Conservation (phyloP, 805 yeast genomes). For the Candida krabiensis region DNA sequence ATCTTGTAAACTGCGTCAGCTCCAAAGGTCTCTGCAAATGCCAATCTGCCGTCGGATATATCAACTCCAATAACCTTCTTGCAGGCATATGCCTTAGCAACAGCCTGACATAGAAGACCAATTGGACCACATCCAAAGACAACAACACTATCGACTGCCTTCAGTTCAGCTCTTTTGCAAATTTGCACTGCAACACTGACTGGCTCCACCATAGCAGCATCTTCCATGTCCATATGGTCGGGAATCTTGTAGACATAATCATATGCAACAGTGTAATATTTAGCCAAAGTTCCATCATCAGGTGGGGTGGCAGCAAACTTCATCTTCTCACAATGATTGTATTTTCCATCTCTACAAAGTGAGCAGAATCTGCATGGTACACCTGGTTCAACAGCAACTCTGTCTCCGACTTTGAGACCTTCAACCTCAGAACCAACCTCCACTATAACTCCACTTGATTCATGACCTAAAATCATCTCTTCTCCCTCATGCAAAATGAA, state of each 20-base stretch:
- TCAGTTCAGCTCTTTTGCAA: slow-evolving; percentile 56
- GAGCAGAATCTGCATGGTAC: slow-evolving; percentile 74
- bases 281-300: slow-evolving; percentile 75
- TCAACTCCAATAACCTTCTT: slow-evolving; percentile 68
- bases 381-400: slow-evolving; percentile 89
- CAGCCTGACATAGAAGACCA: slow-evolving; percentile 72
- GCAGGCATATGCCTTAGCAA: slow-evolving; percentile 77
- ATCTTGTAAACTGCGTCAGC: slow-evolving; percentile 59
- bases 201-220: slow-evolving; percentile 89
- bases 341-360: slow-evolving; percentile 73
- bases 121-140: slow-evolving; percentile 92
- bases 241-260: slow-evolving; percentile 83
- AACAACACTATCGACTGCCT: slow-evolving; percentile 65
- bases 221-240: slow-evolving; percentile 71
- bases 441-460: slow-evolving; percentile 72
- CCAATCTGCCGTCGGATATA: slow-evolving; percentile 63
- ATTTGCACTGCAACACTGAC: slow-evolving; percentile 86
- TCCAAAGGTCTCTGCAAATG: slow-evolving; percentile 57
- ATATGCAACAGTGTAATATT: slow-evolving; percentile 74
- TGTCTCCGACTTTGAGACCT: slow-evolving; percentile 71
- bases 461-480: slow-evolving; percentile 82
- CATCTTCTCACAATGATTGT: slow-evolving; percentile 87
- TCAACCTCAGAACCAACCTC: slow-evolving; percentile 69
- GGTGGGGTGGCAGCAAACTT: slow-evolving; percentile 90
- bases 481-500: slow-evolving; percentile 13